Evolutionary conservation across 2,329 filamentous ascomycete genomes (phyloP).

Genomic region (Botrytis squamosa): DNA sequence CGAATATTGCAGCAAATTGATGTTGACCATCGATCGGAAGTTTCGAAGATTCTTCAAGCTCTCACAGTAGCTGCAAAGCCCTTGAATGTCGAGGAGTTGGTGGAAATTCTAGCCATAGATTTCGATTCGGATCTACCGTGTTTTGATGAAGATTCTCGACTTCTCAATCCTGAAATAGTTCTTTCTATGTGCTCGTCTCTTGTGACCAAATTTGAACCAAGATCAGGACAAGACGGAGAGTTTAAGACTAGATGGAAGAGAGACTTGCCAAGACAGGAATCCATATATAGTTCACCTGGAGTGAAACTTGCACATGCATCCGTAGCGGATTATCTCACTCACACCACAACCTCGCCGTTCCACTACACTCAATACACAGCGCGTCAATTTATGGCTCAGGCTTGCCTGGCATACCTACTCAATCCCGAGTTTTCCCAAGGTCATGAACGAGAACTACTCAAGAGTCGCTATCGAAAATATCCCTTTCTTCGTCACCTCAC

Average conservation of each 20-base stretch:
- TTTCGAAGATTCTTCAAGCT: conserved; percentile 32
- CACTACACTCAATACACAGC: conserved; percentile 25
- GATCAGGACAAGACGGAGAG: not conserved
- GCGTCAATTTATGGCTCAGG: conserved; percentile 26
- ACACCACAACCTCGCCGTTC: conserved; percentile 23
- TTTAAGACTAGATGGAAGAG: not conserved
- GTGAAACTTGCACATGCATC: conserved; percentile 31
- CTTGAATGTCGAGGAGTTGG: conserved; percentile 34
- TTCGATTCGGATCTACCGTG: conserved; percentile 24
- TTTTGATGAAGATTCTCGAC: conserved; percentile 40
- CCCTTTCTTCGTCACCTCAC: conserved; percentile 27
- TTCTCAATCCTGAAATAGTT: conserved; percentile 39
- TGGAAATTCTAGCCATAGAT: conserved; percentile 38
- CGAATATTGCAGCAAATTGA: conserved; percentile 38
- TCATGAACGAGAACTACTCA: not conserved
- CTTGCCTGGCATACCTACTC: conserved; percentile 28
- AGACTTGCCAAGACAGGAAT: not conserved
- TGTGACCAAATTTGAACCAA: conserved; percentile 21
- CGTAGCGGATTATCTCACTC: conserved; percentile 29
- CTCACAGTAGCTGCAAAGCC: conserved; percentile 30
- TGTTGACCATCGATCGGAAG: conserved; percentile 23
- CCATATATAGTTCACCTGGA: not conserved
- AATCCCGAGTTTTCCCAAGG: conserved; percentile 25
- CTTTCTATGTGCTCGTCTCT: conserved; percentile 28
- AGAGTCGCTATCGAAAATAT: conserved; percentile 16